phyloP scores from a whole-genome alignment of 169 alveolate species.

The Eimeria necatrix region DNA sequence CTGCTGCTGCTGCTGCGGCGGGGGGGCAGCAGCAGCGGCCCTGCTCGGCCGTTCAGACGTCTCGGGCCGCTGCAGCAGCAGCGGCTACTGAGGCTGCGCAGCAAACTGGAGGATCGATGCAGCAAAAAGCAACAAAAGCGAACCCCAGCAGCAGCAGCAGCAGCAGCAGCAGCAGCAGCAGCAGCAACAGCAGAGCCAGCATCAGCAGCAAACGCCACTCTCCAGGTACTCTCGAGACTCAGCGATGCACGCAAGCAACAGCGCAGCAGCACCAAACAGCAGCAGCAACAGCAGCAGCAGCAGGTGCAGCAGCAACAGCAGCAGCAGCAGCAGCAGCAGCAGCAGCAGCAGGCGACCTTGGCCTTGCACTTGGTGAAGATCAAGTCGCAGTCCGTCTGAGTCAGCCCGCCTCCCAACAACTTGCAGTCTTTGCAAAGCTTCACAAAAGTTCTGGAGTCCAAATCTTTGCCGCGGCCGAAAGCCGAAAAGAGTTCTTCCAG shows the following conservation, averaged over 20 bases:
- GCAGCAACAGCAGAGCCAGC: not conserved
- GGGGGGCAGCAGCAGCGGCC: too few relatives aligned
- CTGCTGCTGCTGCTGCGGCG: too few relatives aligned
- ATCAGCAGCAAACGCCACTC: not conserved
- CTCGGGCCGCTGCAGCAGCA: not conserved
- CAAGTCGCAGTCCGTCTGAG: constrained; percentile 90
- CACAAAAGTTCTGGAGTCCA: constrained; percentile 90
- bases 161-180: not conserved
- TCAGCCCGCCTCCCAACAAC: constrained; percentile 85
- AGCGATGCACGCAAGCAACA: not conserved
- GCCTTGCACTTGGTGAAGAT: constrained; percentile 89
- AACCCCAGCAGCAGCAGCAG: constrained; percentile 12
- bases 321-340: not conserved
- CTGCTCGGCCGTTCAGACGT: too few relatives aligned
- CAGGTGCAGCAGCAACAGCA: not conserved
- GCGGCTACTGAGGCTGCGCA: not conserved
- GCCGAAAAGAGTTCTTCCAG: not conserved
- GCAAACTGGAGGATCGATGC: too few relatives aligned
- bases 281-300: not conserved
- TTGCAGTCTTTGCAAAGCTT: constrained; percentile 89
- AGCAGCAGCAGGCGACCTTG: constrained; percentile 90
- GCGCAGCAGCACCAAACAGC: not conserved
- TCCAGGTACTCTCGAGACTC: not conserved
- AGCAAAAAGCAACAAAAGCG: not conserved
- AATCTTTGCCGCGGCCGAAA: constrained; percentile 76